Evolutionary conservation across 257 asterid genomes (phyloP), one percentile per base, ranked within the genome.

Genomic region (Penstemon barbatus): DNA sequence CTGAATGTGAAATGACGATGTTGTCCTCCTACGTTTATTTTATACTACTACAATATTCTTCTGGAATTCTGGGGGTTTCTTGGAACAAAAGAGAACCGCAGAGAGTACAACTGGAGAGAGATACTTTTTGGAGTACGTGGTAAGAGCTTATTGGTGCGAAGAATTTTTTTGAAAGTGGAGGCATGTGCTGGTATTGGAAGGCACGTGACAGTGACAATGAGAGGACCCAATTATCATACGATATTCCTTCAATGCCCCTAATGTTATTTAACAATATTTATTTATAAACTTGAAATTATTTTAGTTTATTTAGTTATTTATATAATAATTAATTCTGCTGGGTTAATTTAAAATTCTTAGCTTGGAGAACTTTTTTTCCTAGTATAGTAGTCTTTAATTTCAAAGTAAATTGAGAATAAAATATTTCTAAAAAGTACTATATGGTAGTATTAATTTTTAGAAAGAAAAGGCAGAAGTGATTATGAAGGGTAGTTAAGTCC

Each of bases 401-500:
- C 33, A 25, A 25, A 25, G 33, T 25, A 25, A 25, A 25, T 25
- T 25, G 33, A 25, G 33, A 25, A 25, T 25, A 25, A 25, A 25
- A 25, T 25, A 25, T 25, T 25, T 25, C 33, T 25, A 25, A 25
- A 25, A 25, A 25, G 33, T 25, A 25, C 33, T 25, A 25, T 1
- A 25, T 25, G 33, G 33, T 25, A 1, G 33, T 25, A 1, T 1
- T 25, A 25, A 25, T 25, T 25, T 25, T 25, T 25, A 25, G 33
- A 25, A 41, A 10, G 39, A 61, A 41, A 61, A 5, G 8, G 19
- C 42, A 42, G 39, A 0, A 18, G 53, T 44, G 40, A 11, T 61
- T 25, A 37, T 12, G 59, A 75, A 70, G 85, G 83, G 79, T 69
- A 83, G 45, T 73, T 63, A 67, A 78, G 84, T 80, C 78, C 50